Conservation (phyloP, 2,329 filamentous ascomycete species). For the Hymenoscyphus occultus region DNA sequence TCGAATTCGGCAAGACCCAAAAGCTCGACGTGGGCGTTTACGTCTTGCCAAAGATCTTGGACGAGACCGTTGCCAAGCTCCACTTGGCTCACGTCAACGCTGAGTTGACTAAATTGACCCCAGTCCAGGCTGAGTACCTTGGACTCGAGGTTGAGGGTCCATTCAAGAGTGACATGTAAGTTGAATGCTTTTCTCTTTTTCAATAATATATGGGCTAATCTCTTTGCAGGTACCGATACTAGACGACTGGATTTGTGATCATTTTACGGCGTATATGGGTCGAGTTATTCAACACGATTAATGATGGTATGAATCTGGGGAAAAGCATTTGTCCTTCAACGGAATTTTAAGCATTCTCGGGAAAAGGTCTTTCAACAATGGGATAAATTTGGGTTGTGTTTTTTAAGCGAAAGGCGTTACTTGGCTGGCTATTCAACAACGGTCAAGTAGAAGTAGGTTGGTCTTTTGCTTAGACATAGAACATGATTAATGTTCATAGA, state of each 20-base stretch:
- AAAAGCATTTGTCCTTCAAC: conserved; percentile 60
- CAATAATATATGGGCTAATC: conserved; percentile 17
- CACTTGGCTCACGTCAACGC: conserved; percentile 92
- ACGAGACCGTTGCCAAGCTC: conserved; percentile 95
- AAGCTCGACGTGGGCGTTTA: conserved; percentile 92
- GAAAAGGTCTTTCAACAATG: conserved; percentile 39
- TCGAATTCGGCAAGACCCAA: conserved; percentile 90
- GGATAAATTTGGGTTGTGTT: conserved; percentile 19
- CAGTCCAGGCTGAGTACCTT: conserved; percentile 92
- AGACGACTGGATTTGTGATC: conserved; percentile 26
- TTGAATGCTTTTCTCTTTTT: conserved; percentile 21
- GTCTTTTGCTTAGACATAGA: conserved; percentile 32
- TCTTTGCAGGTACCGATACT: conserved; percentile 36
- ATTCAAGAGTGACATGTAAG: conserved; percentile 92
- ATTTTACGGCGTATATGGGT: conserved; percentile 25
- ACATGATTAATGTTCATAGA: conserved; percentile 10
- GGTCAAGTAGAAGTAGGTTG: conserved; percentile 37
- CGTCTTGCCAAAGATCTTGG: conserved; percentile 96
- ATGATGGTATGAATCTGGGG: conserved; percentile 59
- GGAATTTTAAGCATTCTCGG: conserved; percentile 44
- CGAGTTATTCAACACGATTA: conserved; percentile 42
- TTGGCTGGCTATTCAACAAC: conserved; percentile 42
- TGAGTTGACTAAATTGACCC: conserved; percentile 83
- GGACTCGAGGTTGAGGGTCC: conserved; percentile 81
- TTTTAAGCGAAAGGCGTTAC: conserved; percentile 38